These are phyloP conservation scores for Chimonanthus salicifolius DNA, from an alignment of 164 flowering plant species.

Conservation along the genomic window DNA sequence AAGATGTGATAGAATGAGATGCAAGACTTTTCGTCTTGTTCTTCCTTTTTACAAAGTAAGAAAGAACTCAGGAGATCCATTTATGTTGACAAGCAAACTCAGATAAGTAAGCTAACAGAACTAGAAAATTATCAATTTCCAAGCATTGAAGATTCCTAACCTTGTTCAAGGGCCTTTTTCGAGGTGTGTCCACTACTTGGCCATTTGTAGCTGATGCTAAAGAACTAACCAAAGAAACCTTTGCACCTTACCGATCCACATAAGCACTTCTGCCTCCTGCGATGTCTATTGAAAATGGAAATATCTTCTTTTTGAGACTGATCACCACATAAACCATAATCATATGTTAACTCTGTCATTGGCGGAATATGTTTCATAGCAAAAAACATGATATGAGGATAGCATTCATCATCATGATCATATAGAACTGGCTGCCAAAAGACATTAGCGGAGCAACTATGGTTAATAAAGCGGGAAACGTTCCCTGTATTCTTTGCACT, in stretches of 20 bases:
- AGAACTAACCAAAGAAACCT: conserved; percentile 33
- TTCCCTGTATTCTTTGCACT: conserved; percentile 57
- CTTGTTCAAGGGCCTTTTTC: conserved; percentile 1
- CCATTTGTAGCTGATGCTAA: neutral
- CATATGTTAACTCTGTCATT: conserved; percentile 61
- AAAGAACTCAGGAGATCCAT: too few species aligned
- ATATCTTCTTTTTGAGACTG: neutral
- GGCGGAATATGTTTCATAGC: conserved; percentile 69
- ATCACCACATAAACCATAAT: conserved; percentile 43
- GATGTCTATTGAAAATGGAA: neutral
- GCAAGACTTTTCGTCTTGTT: too few species aligned
- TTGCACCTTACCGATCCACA: conserved; percentile 45
- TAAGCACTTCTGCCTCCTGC: conserved; percentile 36
- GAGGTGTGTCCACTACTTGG: neutral
- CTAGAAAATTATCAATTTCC: too few species aligned
- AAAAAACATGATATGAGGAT: conserved; percentile 53
- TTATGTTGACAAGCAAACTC: too few species aligned
- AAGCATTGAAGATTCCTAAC: conserved; percentile 8
- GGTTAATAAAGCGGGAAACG: conserved; percentile 78
- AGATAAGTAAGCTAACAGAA: too few species aligned
- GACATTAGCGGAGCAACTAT: conserved; percentile 69
- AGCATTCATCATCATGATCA: conserved; percentile 28
- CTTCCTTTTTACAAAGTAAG: too few species aligned
- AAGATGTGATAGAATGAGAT: too few species aligned
- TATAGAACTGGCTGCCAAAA: conserved; percentile 61